Base-by-base conservation (phyloP, 2,329 filamentous ascomycete species). In the Cladosporium sphaerospermum region DNA sequence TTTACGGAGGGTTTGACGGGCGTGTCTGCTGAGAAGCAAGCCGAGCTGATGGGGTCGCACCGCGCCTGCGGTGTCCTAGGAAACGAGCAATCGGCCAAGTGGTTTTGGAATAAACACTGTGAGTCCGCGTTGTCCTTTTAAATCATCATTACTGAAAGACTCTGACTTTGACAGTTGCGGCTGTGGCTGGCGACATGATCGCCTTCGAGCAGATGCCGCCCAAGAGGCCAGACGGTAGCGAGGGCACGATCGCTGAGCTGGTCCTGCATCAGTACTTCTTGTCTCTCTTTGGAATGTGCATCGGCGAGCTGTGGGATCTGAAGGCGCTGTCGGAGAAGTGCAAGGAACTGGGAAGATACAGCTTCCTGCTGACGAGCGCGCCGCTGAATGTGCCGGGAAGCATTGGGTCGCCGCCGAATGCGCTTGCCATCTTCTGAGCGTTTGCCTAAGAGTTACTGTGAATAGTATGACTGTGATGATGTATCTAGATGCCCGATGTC, bases 91-190 rank as follows among this genome's bases (percentile, higher is more conserved):
- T 75, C 74, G 6, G 69, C 81, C 11, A 70, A 73, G 36, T 84
- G 80, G 80, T 67, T 83, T 14, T 83, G 80, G 79, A 75, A 82
- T 51, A 71, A 76, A 46, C 68, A 71, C 11, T 81, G 50, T 53
- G 42, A 53, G 50, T 11, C 37, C 32, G 4, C 16, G n/a, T 5
- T 11, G 8, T 4, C 19, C 14, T 45, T 18, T 18, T 3, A 14
- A 11, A 13, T 8, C 14, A 34, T 11, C 8, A 9, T 28, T 34
- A 31, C 33, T 39, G 5, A 45, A 18, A 39, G 2, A n/a, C 9
- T 3, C 36, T 39, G n/a, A 39, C 33, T 13, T 13, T 7, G 23
- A 19, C 43, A 53, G 50, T 84, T 58, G 69, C 78, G 0, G 81
- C 80, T 1, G 74, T 82, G 0, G 81, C 75, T 0, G 78, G 79